A percentile compares a stretch with the other conserved stretches of the same genome.
Evolutionary conservation across 202 grass and related monocot species (phyloP).

Genomic region (Setaria italica): DNA sequence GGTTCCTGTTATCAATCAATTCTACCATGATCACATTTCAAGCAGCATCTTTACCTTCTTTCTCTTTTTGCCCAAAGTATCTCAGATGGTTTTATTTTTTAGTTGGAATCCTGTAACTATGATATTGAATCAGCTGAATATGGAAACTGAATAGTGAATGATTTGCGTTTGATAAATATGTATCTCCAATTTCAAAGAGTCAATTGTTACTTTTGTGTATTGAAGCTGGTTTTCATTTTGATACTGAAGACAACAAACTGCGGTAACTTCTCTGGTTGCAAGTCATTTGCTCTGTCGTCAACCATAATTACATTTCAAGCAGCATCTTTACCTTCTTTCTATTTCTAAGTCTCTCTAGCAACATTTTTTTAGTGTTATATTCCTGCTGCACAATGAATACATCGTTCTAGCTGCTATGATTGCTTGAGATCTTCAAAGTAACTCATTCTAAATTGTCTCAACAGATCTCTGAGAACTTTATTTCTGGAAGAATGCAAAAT

Average conservation of each 20-base stretch:
- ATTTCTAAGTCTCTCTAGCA: not conserved
- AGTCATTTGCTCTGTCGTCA: not conserved
- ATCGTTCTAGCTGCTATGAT: constrained; percentile 9
- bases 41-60: not conserved
- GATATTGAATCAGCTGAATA: constrained; percentile 9
- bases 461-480: constrained; percentile 66
- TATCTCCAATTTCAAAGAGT: not conserved
- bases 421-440: constrained; percentile 33
- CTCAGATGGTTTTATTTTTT: constrained; percentile 10
- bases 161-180: not conserved
- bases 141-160: not conserved
- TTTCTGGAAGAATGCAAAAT: constrained; percentile 74
- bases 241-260: constrained; percentile 23
- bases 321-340: not conserved
- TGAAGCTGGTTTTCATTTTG: constrained; percentile 15
- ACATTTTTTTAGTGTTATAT: constrained; percentile 5
- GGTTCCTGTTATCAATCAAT: constrained; percentile 42
- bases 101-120: constrained; percentile 1
- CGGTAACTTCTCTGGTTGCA: not conserved
- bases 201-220: not conserved
- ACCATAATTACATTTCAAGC: too few species aligned
- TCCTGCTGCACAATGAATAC: constrained; percentile 10
- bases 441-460: constrained; percentile 40
- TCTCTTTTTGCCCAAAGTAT: constrained; percentile 5
- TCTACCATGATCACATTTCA: constrained; percentile 44